A percentile compares a stretch with the other conserved stretches of the same genome.
Conservation (phyloP, 1,284 basidiomycete species). For the Rhodotorula sp. region DNA sequence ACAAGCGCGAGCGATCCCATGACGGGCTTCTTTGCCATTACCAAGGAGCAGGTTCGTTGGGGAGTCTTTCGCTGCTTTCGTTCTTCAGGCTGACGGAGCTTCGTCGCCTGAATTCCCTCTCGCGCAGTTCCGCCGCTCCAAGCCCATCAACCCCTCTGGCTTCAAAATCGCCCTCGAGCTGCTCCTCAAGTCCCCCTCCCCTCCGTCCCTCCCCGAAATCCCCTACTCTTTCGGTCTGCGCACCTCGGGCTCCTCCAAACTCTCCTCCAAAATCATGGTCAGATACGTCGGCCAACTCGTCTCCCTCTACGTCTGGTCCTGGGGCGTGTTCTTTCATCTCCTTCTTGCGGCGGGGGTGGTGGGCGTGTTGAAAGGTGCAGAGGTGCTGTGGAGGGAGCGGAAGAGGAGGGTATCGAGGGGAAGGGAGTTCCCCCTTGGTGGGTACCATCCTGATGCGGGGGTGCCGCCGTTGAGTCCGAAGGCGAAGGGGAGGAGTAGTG, state of each 20-base stretch:
- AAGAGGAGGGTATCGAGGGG: conserved; percentile 3
- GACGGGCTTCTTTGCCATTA: conserved; percentile 55
- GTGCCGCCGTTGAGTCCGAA: conserved; percentile 19
- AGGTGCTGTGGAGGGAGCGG: conserved; percentile 8
- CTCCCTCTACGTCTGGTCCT: conserved; percentile 41
- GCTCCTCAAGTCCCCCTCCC: conserved; percentile 38
- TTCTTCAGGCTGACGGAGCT: background rate
- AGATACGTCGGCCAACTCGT: conserved; percentile 43
- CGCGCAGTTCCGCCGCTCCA: conserved; percentile 35
- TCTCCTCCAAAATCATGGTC: conserved; percentile 42
- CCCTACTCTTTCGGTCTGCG: conserved; percentile 43
- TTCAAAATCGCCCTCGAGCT: conserved; percentile 45
- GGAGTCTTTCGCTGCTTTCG: background rate
- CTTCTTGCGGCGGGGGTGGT: conserved; percentile 24
- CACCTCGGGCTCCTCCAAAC: conserved; percentile 38
- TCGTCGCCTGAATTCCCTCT: background rate
- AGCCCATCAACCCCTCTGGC: conserved; percentile 43
- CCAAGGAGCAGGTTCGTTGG: conserved; percentile 49
- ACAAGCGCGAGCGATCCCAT: conserved; percentile 54
- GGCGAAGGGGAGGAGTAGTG: background rate
- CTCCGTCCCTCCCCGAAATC: conserved; percentile 33
- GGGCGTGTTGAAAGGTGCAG: conserved; percentile 1
- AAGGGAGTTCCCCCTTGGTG: conserved; percentile 28
- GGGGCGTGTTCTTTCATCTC: conserved; percentile 35
- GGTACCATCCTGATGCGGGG: conserved; percentile 21